phyloP scores from a whole-genome alignment of 2,329 filamentous ascomycete genomes.

The Fusarium gaditjirri region DNA sequence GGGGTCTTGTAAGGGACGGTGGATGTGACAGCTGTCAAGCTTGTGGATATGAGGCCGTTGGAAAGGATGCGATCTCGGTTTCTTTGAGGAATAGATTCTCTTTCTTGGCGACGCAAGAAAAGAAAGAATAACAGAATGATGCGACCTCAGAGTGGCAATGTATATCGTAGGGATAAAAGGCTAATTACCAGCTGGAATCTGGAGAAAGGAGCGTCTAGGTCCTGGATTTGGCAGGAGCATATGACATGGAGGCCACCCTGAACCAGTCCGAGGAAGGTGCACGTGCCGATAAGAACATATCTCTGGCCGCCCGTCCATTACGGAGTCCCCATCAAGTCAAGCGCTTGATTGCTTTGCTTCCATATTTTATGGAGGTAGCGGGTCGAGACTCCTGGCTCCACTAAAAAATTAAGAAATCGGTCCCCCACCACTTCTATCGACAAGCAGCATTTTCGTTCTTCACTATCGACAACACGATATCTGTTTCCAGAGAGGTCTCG shows the following conservation, averaged over 20 bases:
- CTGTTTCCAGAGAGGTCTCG: conserved; percentile 21
- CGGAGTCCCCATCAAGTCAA: conserved; percentile 17
- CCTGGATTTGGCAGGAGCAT: conserved; percentile 45
- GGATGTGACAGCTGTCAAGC: conserved; percentile 43
- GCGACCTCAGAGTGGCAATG: conserved; percentile 33
- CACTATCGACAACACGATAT: conserved; percentile 18
- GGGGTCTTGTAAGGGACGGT: conserved; percentile 22
- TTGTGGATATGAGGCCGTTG: conserved; percentile 20
- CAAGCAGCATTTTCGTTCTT: conserved; percentile 33
- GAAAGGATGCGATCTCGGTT: conserved; percentile 8
- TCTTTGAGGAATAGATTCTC: conserved; percentile 4
- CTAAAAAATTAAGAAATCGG: conserved; percentile 46
- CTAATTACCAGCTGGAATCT: conserved; percentile 30
- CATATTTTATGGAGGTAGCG: conserved; percentile 17
- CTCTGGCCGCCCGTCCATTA: conserved; percentile 4
- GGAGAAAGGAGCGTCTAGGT: conserved; percentile 44
- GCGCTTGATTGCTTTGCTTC: not conserved
- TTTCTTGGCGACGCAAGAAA: not conserved
- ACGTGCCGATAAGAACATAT: conserved; percentile 43
- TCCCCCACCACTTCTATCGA: conserved; percentile 43
- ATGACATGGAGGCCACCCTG: conserved; percentile 39
- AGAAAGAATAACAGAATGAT: conserved; percentile 7
- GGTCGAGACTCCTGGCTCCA: conserved; percentile 30
- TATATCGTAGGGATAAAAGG: conserved; percentile 28
- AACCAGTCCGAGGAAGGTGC: conserved; percentile 31